A percentile compares a stretch with the other conserved stretches of the same genome.
Conservation (phyloP, 176 grass and related monocot species). For the Oryza meridionalis region DNA sequence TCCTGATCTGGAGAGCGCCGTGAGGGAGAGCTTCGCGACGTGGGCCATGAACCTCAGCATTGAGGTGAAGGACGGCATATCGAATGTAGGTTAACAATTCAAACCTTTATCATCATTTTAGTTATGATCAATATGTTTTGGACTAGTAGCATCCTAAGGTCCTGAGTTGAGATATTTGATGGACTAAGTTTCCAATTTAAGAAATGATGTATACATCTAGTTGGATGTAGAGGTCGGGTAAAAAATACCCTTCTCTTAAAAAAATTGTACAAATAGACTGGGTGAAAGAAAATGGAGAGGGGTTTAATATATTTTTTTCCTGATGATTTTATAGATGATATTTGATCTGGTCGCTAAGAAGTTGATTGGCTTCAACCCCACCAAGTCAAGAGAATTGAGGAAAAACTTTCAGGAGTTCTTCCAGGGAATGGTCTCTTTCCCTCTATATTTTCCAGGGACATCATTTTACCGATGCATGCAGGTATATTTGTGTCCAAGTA, state of each 20-base stretch:
- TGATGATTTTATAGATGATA: constrained; percentile 1
- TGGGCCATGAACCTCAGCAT: background rate
- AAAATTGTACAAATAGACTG: too few relatives aligned
- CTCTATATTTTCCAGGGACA: constrained; percentile 25
- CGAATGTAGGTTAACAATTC: background rate
- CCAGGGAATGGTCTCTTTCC: constrained; percentile 12
- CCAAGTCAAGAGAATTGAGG: background rate
- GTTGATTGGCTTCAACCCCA: background rate
- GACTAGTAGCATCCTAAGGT: too few relatives aligned
- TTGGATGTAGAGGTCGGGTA: too few relatives aligned
- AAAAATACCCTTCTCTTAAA: too few relatives aligned
- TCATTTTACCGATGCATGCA: constrained; percentile 35
- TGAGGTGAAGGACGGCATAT: background rate
- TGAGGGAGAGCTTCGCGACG: background rate
- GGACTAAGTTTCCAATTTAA: too few relatives aligned
- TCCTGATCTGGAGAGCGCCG: background rate
- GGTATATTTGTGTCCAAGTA: background rate
- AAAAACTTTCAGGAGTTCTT: constrained; percentile 13
- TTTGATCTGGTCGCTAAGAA: background rate
- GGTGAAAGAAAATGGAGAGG: too few relatives aligned
- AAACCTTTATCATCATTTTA: too few relatives aligned
- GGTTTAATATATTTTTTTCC: background rate
- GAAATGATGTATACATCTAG: too few relatives aligned
- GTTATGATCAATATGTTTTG: too few relatives aligned
- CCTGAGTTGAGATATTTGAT: too few relatives aligned